These are phyloP conservation scores for Hyphopichia wangnamkhiaoensis DNA, from an alignment of 1,139 yeast species.

Conservation along the genomic window DNA sequence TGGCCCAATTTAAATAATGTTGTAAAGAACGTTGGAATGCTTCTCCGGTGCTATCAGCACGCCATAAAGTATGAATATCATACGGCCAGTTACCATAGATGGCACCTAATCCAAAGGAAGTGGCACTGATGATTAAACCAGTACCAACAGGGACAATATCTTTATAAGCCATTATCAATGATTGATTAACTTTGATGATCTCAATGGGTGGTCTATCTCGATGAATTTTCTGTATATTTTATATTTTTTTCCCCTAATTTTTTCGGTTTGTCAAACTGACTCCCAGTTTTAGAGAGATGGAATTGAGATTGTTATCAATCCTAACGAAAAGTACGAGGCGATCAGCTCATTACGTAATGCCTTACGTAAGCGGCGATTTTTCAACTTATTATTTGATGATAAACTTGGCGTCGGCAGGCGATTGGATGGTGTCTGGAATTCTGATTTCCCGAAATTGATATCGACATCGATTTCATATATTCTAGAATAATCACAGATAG, in stretches of 20 bases:
- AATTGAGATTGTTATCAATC: no score
- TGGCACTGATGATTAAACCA: constrained; percentile 47
- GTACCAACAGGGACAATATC: constrained; percentile 55
- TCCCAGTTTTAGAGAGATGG: no score
- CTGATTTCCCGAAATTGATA: no score
- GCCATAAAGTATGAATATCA: constrained; percentile 78
- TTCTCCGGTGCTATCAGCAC: constrained; percentile 44
- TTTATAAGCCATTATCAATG: constrained; percentile 30
- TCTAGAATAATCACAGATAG: no score
- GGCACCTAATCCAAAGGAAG: constrained; percentile 79
- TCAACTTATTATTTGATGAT: no score
- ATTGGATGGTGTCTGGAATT: no score
- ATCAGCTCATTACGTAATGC: neutral
- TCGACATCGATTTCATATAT: no score
- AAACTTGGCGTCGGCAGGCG: no score
- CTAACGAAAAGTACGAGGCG: no score
- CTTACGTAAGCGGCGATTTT: neutral
- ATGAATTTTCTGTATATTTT: no score
- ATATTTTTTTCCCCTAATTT: no score
- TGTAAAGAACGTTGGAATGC: constrained; percentile 62
- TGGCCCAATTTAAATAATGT: constrained; percentile 76
- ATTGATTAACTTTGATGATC: neutral
- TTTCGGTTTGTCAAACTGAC: no score
- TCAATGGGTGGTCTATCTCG: neutral
- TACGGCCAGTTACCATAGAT: constrained; percentile 80